Base-by-base conservation (phyloP, 2,329 filamentous ascomycete genomes). In the Arthrobotrys conoides region DNA sequence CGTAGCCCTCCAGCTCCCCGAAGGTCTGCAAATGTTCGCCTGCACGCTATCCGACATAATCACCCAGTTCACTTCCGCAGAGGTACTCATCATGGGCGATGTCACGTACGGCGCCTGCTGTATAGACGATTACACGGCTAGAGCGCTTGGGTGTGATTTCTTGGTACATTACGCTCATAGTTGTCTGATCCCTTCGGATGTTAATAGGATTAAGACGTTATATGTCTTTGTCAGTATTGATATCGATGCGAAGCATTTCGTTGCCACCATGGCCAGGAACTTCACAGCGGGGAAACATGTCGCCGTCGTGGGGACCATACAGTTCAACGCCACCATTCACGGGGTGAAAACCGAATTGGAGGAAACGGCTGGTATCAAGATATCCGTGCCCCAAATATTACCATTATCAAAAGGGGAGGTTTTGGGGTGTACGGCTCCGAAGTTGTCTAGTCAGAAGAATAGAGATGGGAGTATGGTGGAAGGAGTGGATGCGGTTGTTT, bases 211-310 rank as follows among this genome's bases (percentile, higher is more conserved):
- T 83, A 96, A 96, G 84, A 98, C 95, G 0, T 88, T 99, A 0
- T 99, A 99, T 85, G 94, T 99, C 81, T 99, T 99, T 84, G 96
- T 99, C 71, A 94, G 97, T 84, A 99, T 99, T 83, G 93, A 91
- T 84, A 98, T 99, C 84, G 96, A 99, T 84, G 93, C 93, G 0
- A 87, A 90, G 12, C 96, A 99, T 84, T 88, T 99, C 16, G 86
- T 97, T 64, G 92, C 92, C 8, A 96, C 94, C 0, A 87, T 99
- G 57, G 92, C 94, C 83, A 91, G 93, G 79, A 99, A 97, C 83
- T 97, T 98, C 84, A 87, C 90, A 0, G 86, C 91, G 0, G 92
- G 93, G 1, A 97, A 96, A 85, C 95, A 91, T 0, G 91, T 99
- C 73, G 96, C 96, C 4, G 89, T 97, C 81, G 95, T 99, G 16